Evolutionary conservation across 371 early-diverging fungal species (phyloP), one percentile per base, ranked within the genome.

Genomic region (Sporodiniella umbellata): DNA sequence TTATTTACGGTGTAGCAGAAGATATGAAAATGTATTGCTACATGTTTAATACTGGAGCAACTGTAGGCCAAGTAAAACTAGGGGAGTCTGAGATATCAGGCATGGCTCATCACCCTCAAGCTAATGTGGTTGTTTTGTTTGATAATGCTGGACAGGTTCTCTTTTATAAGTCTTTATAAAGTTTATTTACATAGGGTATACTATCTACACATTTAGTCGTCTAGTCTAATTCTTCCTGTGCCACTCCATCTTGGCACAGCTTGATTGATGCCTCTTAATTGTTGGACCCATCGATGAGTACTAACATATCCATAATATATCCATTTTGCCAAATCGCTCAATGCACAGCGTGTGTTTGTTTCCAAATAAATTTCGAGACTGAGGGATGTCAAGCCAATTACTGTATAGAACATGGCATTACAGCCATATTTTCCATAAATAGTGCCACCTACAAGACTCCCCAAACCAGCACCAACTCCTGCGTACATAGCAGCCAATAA

Each of bases 1-100:
- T 80, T 55, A 66, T 89, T 2, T 87, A 91, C 57, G 81, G 83
- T 33, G 72, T 91, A 1, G 72, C 81, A 0, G 90, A 89, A 60
- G 79, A 78, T 37, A 69, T 77, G 0, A 47, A 53, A 0, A 43
- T 90, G 51, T 80, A 84, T 33, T 79, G 79, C 31, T 87, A 86
- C 53, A 62, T 74, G 23, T 54, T 78, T 0, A 73, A 79, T 19
- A 74, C 79, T 12, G 90, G 88, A 0, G 48, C 54, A 18, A 28
- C 53, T 10, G 51, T 56, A 8, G 67, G 57, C 2, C 53, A 53
- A 3, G 35, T 56, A 15, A 70, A 69, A 44, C 45, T 83, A 4
- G 64, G 77, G 4, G 86, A 86, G 2, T 60, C 75, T 1, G 92
- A 92, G 51, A 63, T 88, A 0, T 80, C 89, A 48, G 87, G 86